Evolutionary conservation across 306 rosid species (phyloP).

Genomic region (Cucurbita maxima): DNA sequence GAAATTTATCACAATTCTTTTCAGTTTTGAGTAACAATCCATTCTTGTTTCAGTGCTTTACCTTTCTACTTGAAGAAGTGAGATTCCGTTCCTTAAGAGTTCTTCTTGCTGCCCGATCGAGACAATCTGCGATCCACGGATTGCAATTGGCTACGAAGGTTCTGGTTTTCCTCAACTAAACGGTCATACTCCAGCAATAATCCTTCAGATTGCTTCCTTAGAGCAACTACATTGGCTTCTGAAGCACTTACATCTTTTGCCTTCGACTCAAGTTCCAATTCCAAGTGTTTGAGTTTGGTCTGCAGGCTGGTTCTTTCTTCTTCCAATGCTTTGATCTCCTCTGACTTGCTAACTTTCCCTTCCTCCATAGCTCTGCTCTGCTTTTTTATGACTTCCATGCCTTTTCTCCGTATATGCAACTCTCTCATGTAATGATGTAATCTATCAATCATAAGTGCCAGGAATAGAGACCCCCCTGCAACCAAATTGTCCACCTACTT

Average conservation of each 20-base stretch:
- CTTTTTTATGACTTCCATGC: slow-evolving; percentile 70
- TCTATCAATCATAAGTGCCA: slow-evolving; percentile 76
- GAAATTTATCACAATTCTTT: slow-evolving; percentile 17
- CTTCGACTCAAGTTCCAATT: slow-evolving; percentile 46
- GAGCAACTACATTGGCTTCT: slow-evolving; percentile 56
- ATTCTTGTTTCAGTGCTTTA: slow-evolving; percentile 16
- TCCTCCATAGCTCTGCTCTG: slow-evolving; percentile 50
- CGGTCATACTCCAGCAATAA: slow-evolving; percentile 90
- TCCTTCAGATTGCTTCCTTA: slow-evolving; percentile 92
- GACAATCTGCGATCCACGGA: slow-evolving; percentile 43
- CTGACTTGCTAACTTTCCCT: slow-evolving; percentile 23
- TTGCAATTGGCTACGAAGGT: slow-evolving; percentile 44
- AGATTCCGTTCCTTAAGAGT: slow-evolving; percentile 20
- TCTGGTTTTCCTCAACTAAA: slow-evolving; percentile 77
- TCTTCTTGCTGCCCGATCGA: slow-evolving; percentile 57
- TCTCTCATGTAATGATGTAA: slow-evolving; percentile 81
- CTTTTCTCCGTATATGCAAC: slow-evolving; percentile 67
- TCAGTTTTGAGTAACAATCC: slow-evolving; percentile 22
- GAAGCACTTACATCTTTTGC: slow-evolving; percentile 40
- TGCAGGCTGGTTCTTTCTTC: slow-evolving; percentile 32
- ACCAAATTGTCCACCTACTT: slow-evolving; percentile 9
- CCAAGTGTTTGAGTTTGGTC: slow-evolving; percentile 36
- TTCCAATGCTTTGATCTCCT: slow-evolving; percentile 43
- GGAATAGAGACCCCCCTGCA: slow-evolving; percentile 67
- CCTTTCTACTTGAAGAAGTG: background rate